Conservation (phyloP, 352 stramenopile genomes). For the Aphanomyces cochlioides region DNA sequence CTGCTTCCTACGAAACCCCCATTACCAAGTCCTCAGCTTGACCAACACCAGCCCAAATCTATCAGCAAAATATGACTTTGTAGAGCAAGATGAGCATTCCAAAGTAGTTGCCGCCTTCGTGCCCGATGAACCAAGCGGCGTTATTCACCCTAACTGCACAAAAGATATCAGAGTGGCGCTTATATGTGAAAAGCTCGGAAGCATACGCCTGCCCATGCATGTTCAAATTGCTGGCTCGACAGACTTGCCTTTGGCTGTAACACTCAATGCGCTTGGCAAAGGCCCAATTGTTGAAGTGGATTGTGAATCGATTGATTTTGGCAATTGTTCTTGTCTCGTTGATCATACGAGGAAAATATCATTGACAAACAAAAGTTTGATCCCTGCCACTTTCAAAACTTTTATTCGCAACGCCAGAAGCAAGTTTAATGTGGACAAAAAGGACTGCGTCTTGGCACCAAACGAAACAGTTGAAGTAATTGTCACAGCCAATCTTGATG, state of each 20-base stretch:
- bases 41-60: constrained; percentile 83
- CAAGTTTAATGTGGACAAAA: constrained; percentile 88
- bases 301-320: constrained; percentile 83
- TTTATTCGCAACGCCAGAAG: constrained; percentile 90
- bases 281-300: constrained; percentile 86
- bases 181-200: constrained; percentile 86
- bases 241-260: constrained; percentile 85
- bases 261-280: constrained; percentile 72
- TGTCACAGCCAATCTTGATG: constrained; percentile 90
- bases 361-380: constrained; percentile 88
- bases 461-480: constrained; percentile 65
- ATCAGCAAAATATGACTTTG: constrained; percentile 83
- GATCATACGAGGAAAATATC: constrained; percentile 65
- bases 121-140: constrained; percentile 53
- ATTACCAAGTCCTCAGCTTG: constrained; percentile 80
- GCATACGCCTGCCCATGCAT: constrained; percentile 85
- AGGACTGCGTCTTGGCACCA: constrained; percentile 83
- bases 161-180: constrained; percentile 78
- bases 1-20: constrained; percentile 90
- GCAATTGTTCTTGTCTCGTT: constrained; percentile 85
- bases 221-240: constrained; percentile 82
- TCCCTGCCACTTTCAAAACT: constrained; percentile 88
- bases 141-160: constrained; percentile 54
- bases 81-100: constrained; percentile 87
- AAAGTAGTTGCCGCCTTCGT: constrained; percentile 77